Conservation (phyloP, 768 basidiomycete species). For the Russula sp. region DNA sequence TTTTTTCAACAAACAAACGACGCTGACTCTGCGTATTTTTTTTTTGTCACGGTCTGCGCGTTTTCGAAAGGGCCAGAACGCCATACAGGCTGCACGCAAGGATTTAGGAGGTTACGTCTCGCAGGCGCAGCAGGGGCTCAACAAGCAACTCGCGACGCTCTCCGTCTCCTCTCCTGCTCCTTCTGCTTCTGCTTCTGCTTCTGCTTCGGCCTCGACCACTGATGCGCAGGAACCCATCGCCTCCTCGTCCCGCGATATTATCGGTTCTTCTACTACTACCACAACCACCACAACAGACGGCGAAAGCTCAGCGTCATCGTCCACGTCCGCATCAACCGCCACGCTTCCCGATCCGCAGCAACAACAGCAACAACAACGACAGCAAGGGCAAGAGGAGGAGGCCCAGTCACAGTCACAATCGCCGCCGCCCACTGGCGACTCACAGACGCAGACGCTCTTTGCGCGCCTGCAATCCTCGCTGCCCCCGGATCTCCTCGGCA, state of each 20-base stretch:
- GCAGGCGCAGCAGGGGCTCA: constrained; percentile 74
- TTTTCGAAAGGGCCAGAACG: constrained; percentile 53
- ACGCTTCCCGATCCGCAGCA: constrained; percentile 3
- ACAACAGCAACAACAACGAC: constrained; percentile 3
- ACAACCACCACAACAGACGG: constrained; percentile 18
- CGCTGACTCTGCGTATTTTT: background rate
- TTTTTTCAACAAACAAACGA: background rate
- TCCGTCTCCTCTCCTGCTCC: background rate
- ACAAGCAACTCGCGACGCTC: constrained; percentile 43
- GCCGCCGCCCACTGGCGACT: too few species aligned
- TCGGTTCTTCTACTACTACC: too few species aligned
- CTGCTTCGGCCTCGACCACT: constrained; percentile 6
- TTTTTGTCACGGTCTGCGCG: background rate
- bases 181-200: background rate
- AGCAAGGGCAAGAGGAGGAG: background rate
- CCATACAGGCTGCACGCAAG: constrained; percentile 59
- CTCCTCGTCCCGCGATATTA: constrained; percentile 23
- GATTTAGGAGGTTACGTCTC: constrained; percentile 66
- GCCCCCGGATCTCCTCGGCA: constrained; percentile 64
- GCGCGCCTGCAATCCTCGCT: constrained; percentile 65
- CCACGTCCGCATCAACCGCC: constrained; percentile 16
- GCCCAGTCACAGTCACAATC: background rate
- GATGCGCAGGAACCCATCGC: constrained; percentile 20
- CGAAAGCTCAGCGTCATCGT: constrained; percentile 24
- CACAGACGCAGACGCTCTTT: constrained; percentile 41